Conservation (phyloP, 306 rosid genomes). For the Datisca glomerata region DNA sequence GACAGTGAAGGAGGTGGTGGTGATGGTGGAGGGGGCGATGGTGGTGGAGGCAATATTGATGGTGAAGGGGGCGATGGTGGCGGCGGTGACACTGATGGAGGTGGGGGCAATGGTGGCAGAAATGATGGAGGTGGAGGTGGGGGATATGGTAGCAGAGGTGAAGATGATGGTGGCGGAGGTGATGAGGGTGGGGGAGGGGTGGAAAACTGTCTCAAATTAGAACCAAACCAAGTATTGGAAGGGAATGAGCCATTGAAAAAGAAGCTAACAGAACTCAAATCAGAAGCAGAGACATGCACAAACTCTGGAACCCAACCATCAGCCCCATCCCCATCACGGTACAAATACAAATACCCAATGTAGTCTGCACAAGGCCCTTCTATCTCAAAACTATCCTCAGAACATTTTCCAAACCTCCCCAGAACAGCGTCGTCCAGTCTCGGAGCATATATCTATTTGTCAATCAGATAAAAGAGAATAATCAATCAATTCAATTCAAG, state of each 20-base stretch:
- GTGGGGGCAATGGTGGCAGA: too few relatives aligned
- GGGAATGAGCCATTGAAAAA: conserved; percentile 6
- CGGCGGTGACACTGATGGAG: not conserved
- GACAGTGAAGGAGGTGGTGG: not conserved
- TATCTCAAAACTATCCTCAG: conserved; percentile 2
- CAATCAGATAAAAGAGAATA: not conserved
- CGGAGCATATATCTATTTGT: conserved; percentile 5
- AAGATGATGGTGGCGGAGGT: not conserved
- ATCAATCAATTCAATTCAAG: too few relatives aligned
- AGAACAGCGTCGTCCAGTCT: conserved; percentile 4
- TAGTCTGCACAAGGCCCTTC: conserved; percentile 5
- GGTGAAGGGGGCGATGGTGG: not conserved
- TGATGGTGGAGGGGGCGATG: not conserved
- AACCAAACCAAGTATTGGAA: conserved; percentile 8
- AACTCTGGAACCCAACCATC: conserved; percentile 8
- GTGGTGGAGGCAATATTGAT: not conserved
- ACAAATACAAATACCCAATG: conserved; percentile 3
- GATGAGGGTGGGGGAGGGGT: not conserved
- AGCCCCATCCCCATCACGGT: not conserved
- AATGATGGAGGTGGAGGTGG: too few relatives aligned
- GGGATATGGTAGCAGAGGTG: not conserved
- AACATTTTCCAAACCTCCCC: conserved; percentile 1
- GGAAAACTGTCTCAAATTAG: not conserved
- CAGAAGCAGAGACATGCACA: conserved; percentile 4
- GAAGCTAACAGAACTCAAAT: not conserved